Evolutionary conservation across 2,329 filamentous ascomycete species (phyloP), one percentile per base, ranked within the genome.

Genomic region (Venturiaceae sp.): DNA sequence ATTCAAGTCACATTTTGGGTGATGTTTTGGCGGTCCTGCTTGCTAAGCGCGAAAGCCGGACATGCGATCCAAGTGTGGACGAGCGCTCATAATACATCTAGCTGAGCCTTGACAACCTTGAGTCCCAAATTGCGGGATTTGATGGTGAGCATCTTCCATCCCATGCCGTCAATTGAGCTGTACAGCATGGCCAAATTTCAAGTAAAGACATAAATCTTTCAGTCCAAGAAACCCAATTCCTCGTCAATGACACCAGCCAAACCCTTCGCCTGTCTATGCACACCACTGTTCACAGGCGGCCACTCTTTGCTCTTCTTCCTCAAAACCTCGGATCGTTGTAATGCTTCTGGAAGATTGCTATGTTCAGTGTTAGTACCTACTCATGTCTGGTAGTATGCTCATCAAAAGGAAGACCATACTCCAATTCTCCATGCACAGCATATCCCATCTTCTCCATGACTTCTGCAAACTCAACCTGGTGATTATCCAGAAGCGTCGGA

Each of bases 391-490:
- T n/a, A n/a, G n/a, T n/a, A n/a, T n/a, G n/a, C n/a, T n/a, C n/a
- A n/a, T n/a, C n/a, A n/a, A n/a, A n/a, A n/a, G 41, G 19, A 14
- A 14, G 16, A 13, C 1, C n/a, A 34, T 79, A 90, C 86, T 80
- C 77, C 44, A 90, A 74, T 57, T 79, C 75, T 11, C 87, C 88
- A 65, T 85, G 80, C n/a, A 92, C 78, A 2, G 90, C 83, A 72
- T 95, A 95, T 26, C 87, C 86, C 64, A 90, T 83, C 26, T 78
- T 75, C 33, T 87, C 82, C 59, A 97, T 80, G 63, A 89, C 85
- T 54, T 84, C 78, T 0, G 92, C 92, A 58, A 99, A 81, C 70
- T 97, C 90, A 21, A 84, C 81, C 72, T 99, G 94, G 69, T 99
- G 94, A 66, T 99, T 92, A 67, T 95, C 85, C 65, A 96, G 80